These are phyloP conservation scores for Retiboletus flavoniger DNA, from an alignment of 1,284 basidiomycete genomes.

Conservation along the genomic window DNA sequence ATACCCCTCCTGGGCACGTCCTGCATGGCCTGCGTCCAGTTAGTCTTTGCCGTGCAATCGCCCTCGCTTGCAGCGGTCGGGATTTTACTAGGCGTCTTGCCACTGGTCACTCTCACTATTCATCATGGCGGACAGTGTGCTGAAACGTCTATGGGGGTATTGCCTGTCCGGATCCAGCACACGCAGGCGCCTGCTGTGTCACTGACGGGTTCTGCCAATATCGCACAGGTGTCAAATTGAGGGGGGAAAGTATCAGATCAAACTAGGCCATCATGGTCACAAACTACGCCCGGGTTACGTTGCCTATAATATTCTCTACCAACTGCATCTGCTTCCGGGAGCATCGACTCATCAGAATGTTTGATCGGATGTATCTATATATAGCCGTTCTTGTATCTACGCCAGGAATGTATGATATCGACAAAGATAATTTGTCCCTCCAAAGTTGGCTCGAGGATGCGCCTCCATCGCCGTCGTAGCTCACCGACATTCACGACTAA, in stretches of 20 bases:
- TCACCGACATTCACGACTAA: not conserved
- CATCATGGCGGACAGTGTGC: constrained; percentile 1
- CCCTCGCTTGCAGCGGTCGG: not conserved
- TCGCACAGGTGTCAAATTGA: no score
- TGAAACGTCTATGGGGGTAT: not conserved
- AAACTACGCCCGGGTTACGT: no score
- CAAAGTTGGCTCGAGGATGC: no score
- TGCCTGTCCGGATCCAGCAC: no score
- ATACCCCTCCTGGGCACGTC: constrained; percentile 20
- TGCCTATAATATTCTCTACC: no score
- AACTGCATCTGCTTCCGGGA: no score
- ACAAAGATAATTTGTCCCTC: no score
- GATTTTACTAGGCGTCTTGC: constrained; percentile 11
- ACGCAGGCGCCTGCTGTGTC: no score
- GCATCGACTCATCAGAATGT: no score
- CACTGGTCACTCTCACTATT: constrained; percentile 1
- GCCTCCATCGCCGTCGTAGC: not conserved
- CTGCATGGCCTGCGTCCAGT: constrained; percentile 13
- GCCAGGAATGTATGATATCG: not conserved
- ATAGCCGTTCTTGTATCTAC: not conserved
- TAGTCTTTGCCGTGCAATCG: constrained; percentile 8
- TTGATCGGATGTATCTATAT: not conserved
- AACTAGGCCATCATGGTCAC: no score
- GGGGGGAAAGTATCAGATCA: no score
- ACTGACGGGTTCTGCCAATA: no score